phyloP scores from a whole-genome alignment of 2,329 filamentous ascomycete species.

The Sclerotinia trifoliorum region DNA sequence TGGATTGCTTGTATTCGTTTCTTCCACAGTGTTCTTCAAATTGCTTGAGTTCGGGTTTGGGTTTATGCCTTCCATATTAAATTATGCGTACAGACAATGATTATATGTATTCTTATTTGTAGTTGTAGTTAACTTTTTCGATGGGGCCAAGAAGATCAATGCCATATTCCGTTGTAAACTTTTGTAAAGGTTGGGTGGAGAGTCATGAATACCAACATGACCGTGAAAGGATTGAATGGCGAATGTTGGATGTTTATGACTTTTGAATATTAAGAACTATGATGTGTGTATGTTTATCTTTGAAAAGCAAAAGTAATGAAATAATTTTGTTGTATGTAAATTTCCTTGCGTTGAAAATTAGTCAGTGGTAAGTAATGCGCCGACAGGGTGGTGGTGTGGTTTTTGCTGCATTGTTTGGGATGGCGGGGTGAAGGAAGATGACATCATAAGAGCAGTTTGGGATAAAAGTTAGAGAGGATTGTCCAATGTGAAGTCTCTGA shows the following conservation, averaged over 20 bases:
- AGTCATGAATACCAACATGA: constrained; percentile 7
- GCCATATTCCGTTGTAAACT: neutral
- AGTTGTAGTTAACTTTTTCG: neutral
- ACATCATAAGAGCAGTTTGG: too few relatives aligned
- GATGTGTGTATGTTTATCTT: neutral
- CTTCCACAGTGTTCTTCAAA: constrained; percentile 26
- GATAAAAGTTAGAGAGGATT: too few relatives aligned
- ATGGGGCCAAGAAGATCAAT: neutral
- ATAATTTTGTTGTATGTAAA: neutral
- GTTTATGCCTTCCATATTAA: constrained; percentile 19
- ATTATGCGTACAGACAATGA: neutral
- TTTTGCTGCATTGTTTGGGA: too few relatives aligned
- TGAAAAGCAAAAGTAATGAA: neutral
- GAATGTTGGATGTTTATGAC: neutral
- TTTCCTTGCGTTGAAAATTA: too few relatives aligned
- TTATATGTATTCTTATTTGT: neutral
- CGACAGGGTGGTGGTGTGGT: neutral
- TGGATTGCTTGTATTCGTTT: constrained; percentile 27
- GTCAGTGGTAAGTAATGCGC: too few relatives aligned
- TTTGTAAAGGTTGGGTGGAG: neutral
- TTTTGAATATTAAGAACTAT: neutral
- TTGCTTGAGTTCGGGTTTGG: constrained; percentile 23
- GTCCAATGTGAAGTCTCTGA: too few relatives aligned
- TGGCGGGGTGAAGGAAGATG: neutral
- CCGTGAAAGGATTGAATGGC: neutral